Percentiles rank a stretch among this genome's conserved stretches.
Evolutionary conservation across 1,284 basidiomycete genomes (phyloP).

Genomic region (Termitomyces sp.): DNA sequence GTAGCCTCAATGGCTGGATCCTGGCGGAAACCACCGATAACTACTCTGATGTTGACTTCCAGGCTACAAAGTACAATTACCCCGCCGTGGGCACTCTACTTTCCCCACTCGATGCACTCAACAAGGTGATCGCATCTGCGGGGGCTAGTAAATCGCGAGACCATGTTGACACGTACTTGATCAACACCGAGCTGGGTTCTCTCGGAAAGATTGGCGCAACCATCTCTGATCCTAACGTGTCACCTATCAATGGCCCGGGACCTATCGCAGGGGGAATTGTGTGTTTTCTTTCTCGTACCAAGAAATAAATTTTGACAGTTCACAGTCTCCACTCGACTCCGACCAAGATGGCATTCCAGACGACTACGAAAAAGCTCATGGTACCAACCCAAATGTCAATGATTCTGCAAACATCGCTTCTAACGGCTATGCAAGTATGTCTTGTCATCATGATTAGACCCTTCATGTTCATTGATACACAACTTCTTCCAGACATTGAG

Average conservation of each 20-base stretch:
- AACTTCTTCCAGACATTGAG: slow-evolving; percentile 24
- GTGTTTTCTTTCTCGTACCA: not conserved
- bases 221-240: slow-evolving; percentile 25
- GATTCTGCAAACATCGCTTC: slow-evolving; percentile 29
- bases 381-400: slow-evolving; percentile 27
- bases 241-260: slow-evolving; percentile 29
- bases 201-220: slow-evolving; percentile 28
- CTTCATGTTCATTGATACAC: not conserved
- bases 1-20: slow-evolving; percentile 28
- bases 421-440: slow-evolving; percentile 33
- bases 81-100: slow-evolving; percentile 28
- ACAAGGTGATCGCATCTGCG: slow-evolving; percentile 26
- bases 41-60: slow-evolving; percentile 31
- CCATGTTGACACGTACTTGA: slow-evolving; percentile 29
- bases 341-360: slow-evolving; percentile 33
- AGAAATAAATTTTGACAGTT: not conserved
- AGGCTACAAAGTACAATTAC: slow-evolving; percentile 26
- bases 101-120: slow-evolving; percentile 26
- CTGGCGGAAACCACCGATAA: slow-evolving; percentile 25
- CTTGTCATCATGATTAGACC: not conserved
- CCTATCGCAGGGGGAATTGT: slow-evolving; percentile 31
- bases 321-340: slow-evolving; percentile 26
- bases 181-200: slow-evolving; percentile 29
- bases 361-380: slow-evolving; percentile 28
- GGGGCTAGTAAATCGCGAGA: slow-evolving; percentile 31